Conservation (phyloP, 305 asterid genomes). For the Salvia sclarea region DNA sequence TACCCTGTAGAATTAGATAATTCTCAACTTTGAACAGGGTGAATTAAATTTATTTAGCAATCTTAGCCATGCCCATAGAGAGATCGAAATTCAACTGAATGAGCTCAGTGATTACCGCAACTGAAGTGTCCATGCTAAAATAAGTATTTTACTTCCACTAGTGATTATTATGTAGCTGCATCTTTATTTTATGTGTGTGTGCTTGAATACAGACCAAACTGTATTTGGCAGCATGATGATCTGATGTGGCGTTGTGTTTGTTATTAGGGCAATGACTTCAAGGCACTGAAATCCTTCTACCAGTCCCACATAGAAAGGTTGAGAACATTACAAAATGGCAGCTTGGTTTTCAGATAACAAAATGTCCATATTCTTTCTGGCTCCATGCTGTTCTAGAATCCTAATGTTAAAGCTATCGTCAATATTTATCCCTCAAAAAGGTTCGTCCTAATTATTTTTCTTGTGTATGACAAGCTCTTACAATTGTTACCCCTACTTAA, state of each 20-base stretch:
- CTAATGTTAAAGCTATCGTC: constrained; percentile 36
- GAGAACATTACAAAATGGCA: constrained; percentile 85
- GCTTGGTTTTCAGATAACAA: constrained; percentile 82
- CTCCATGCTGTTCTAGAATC: constrained; percentile 26
- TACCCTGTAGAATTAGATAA: neutral
- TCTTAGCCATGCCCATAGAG: neutral
- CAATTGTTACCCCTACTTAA: neutral
- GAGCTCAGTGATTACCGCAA: neutral
- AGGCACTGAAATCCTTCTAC: constrained; percentile 65
- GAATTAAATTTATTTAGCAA: too few species aligned
- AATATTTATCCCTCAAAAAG: constrained; percentile 38
- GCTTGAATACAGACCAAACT: neutral
- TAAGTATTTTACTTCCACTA: neutral
- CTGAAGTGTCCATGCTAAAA: neutral
- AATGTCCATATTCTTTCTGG: constrained; percentile 19
- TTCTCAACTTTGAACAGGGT: neutral
- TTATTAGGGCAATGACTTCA: constrained; percentile 51
- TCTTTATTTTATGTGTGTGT: neutral
- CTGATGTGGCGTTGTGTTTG: constrained; percentile 16
- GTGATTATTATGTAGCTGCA: neutral
- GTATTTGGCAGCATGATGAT: neutral
- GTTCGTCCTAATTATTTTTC: constrained; percentile 35
- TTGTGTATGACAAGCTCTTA: constrained; percentile 8
- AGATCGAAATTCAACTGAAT: neutral
- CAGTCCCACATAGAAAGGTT: constrained; percentile 76